Evolutionary conservation across 768 basidiomycete genomes (phyloP).

Genomic region (Lepiota venenata): DNA sequence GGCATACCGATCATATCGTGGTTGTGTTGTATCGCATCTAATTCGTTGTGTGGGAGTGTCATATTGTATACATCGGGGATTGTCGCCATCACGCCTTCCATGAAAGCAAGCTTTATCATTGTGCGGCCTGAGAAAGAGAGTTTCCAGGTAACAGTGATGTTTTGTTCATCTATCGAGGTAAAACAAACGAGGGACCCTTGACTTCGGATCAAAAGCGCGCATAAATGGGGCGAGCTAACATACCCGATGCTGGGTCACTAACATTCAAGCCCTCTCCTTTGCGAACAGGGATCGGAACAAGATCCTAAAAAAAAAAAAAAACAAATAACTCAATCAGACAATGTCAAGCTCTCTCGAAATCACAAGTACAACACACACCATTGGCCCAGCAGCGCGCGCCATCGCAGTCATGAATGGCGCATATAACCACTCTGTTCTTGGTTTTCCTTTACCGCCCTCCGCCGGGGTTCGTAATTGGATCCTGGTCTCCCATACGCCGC

Average conservation of each 20-base stretch:
- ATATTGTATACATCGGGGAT: conserved; percentile 10
- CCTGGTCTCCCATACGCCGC: conserved; percentile 28
- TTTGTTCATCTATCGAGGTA: conserved; percentile 16
- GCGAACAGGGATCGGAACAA: conserved; percentile 27
- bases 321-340: background rate
- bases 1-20: conserved; percentile 25
- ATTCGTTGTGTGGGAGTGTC: conserved; percentile 20
- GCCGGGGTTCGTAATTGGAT: conserved; percentile 21
- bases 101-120: conserved; percentile 18
- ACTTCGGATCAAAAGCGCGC: background rate
- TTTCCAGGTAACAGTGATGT: conserved; percentile 31
- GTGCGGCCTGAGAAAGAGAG: conserved; percentile 26
- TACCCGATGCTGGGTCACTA: background rate
- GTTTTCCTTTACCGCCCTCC: conserved; percentile 13
- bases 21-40: conserved; percentile 17
- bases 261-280: conserved; percentile 22
- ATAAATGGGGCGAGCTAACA: background rate
- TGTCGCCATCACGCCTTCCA: conserved; percentile 13
- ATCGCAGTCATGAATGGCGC: conserved; percentile 27
- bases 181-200: background rate
- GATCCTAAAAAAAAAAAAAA: conserved; percentile 20
- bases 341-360: background rate
- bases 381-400: conserved; percentile 22
- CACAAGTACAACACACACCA: conserved; percentile 17
- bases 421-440: conserved; percentile 26